Evolutionary conservation across 2,329 filamentous ascomycete species (phyloP), one percentile per base, ranked within the genome.

Genomic region (Sporothrix pseudoabietina): DNA sequence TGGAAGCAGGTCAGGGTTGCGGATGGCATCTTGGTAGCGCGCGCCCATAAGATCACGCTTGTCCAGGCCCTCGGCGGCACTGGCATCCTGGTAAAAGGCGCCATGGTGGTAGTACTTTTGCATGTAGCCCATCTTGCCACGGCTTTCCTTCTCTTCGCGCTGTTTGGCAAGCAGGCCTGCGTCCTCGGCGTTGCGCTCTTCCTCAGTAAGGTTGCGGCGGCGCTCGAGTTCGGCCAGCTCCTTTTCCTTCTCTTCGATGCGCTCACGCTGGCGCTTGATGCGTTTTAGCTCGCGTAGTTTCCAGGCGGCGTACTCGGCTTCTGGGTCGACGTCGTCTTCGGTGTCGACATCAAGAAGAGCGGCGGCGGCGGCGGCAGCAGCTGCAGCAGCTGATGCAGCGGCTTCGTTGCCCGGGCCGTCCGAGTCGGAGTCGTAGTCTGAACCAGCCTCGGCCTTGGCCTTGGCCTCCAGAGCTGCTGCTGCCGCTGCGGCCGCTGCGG

Each of bases 101-200:
- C 96, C 96, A 83, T 94, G 95, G 86, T 99, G 96, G 82, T 93
- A 94, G 84, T 98, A 99, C 80, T 94, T 94, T 80, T 98, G 94
- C 92, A 98, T 93, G 81, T 90, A 98, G 1, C 88, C 88, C 86
- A 96, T 93, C 82, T 95, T 92, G 71, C 94, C 94, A 75, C 91
- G 91, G 69, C 85, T 82, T 75, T 92, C 90, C 78, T 93, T 92
- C 76, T 97, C 94, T 75, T 92, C 92, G 77, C 91, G 89, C 82
- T 98, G 95, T 76, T 87, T 86, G 0, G 90, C 90, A 22, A 98
- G 84, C 81, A 89, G 93, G 69, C 87, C 92, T 59, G 90, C 88
- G 81, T 99, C 96, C 81, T 99, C 96, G 73, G 89, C 91, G 73
- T 91, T 89, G 66, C 96, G 89, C 82, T 98, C 94, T 78, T 95